Conservation (phyloP, 2,329 filamentous ascomycete species). For the Pseudopyricularia javanii region DNA sequence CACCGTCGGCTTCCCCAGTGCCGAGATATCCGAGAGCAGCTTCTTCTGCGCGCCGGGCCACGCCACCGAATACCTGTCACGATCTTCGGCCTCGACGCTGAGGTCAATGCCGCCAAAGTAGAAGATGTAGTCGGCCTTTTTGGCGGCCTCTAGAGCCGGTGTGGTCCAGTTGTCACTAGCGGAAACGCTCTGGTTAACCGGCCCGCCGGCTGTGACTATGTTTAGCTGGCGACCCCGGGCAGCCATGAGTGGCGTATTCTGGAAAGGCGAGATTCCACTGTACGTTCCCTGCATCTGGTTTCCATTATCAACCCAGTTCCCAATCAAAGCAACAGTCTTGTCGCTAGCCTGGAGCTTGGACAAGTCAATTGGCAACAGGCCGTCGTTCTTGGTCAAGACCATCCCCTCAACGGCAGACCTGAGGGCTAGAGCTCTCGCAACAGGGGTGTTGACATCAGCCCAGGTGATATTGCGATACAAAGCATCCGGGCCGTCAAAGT, state of each 20-base stretch:
- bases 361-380: conserved; percentile 32
- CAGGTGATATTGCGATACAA: conserved; percentile 40
- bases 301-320: conserved; percentile 45
- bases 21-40: conserved; percentile 31
- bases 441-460: conserved; percentile 40
- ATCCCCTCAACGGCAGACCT: conserved; percentile 35
- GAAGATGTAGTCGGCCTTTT: conserved; percentile 35
- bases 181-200: conserved; percentile 8
- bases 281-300: conserved; percentile 48
- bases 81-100: conserved; percentile 35
- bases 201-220: neutral
- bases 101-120: conserved; percentile 45
- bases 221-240: conserved; percentile 20
- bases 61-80: conserved; percentile 34
- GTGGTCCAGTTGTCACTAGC: conserved; percentile 18
- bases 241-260: conserved; percentile 39
- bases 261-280: conserved; percentile 40
- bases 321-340: conserved; percentile 40
- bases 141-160: conserved; percentile 22
- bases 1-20: conserved; percentile 31
- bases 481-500: conserved; percentile 35
- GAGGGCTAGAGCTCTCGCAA: conserved; percentile 41
- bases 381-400: conserved; percentile 42
- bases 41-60: conserved; percentile 40
- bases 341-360: conserved; percentile 14